Evolutionary conservation across 805 yeast genomes (phyloP), one percentile per base, ranked within the genome.

Genomic region (Wickerhamiella nectarea): DNA sequence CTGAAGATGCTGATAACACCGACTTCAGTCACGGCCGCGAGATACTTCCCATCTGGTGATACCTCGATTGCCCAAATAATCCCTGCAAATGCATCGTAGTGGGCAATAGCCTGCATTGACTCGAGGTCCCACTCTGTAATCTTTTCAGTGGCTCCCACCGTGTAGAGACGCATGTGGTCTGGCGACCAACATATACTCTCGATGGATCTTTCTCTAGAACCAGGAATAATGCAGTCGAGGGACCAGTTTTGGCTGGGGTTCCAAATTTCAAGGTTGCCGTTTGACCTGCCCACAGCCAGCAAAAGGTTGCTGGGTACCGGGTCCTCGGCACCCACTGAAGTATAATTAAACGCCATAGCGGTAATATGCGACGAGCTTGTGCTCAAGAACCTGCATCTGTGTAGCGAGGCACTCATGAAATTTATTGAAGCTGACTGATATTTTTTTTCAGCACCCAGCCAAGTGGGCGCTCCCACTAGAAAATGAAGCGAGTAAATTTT

Each of bases 261-360:
- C 95, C 97, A 89, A 26, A 91, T 76, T 62, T 91, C 98, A 47
- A 91, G 81, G 56, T 87, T 87, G 33, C 99, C 99, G 58, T 91
- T 87, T 37, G 84, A 74, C 59, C 96, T 72, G 24, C 95, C 97
- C 5, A 89, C 81, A 0, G 97, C 96, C 31, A 91, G 63, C 47
- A 95, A 69, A 44, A 85, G 65, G 47, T 74, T 78, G 19, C 45
- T 35, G 15, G 49, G 48, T 60, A 62, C 21, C 75, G 61, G 77
- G 1, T 76, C 66, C 22, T 65, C 52, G 37, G 67, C 67, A 17
- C 64, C 59, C 3, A 67, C 62, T 0, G 58, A 48, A 4, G 62
- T 58, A 56, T 76, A 82, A 26, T 89, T 80, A 59, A 86, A 89
- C 2, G 83, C 79, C 41, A 81, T 62, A 0, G 93, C 72, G 0